Conservation (phyloP, 1,284 basidiomycete genomes). For the Vanrija sp. region DNA sequence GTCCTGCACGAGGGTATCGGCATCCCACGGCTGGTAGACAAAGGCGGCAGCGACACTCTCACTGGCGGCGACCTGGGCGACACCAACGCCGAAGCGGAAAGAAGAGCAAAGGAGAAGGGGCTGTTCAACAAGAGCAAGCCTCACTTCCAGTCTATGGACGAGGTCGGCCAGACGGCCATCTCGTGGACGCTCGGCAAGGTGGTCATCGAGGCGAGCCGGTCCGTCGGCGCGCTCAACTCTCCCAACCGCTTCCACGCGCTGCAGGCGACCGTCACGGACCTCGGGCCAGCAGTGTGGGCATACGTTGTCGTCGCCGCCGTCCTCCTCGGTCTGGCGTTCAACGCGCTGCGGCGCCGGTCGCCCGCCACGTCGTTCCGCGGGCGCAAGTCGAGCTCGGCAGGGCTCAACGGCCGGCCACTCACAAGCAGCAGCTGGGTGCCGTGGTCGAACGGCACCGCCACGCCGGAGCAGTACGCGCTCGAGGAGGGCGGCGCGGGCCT, state of each 20-base stretch:
- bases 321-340: slow-evolving; percentile 14
- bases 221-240: slow-evolving; percentile 27
- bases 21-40: slow-evolving; percentile 84
- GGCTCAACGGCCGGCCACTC: not conserved
- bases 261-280: not conserved
- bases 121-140: slow-evolving; percentile 48
- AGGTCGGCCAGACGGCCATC: slow-evolving; percentile 86
- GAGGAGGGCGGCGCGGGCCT: not conserved
- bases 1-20: slow-evolving; percentile 95
- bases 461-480: slow-evolving; percentile 2
- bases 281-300: slow-evolving; percentile 24
- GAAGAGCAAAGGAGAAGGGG: slow-evolving; percentile 74
- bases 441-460: not conserved
- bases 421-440: not conserved
- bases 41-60: slow-evolving; percentile 59
- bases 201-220: slow-evolving; percentile 91
- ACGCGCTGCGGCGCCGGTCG: slow-evolving; percentile 1
- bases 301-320: slow-evolving; percentile 30
- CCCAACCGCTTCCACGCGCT: slow-evolving; percentile 4
- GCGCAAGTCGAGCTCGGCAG: not conserved
- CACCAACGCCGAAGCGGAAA: slow-evolving; percentile 60
- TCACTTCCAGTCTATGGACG: slow-evolving; percentile 88
- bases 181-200: slow-evolving; percentile 98
- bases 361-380: not conserved
- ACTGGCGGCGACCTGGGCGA: slow-evolving; percentile 54